Base-by-base conservation (phyloP, 768 basidiomycete species). In the Psilocybe sp. region DNA sequence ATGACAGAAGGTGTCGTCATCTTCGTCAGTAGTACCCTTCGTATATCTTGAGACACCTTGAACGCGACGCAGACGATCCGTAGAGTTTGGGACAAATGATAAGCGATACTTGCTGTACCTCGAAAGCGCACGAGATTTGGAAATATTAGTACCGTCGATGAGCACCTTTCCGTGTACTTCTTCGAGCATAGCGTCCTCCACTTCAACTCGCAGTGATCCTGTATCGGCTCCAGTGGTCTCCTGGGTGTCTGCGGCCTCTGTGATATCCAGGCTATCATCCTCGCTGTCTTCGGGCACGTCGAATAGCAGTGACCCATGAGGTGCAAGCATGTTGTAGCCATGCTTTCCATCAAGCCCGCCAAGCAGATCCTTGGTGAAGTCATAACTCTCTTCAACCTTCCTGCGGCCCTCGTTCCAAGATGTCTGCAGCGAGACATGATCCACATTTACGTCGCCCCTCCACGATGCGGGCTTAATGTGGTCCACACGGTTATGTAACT, bases 391-490 rank as follows among this genome's bases (percentile, higher is more conserved):
- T 40, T 60, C 60, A 13, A 55, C 53, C 1, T 46, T 3, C 9
- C 49, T 40, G 2, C 59, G 60, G 5, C 68, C 68, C 6, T 35
- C 14, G 15, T 49, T 59, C 69, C 69, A 69, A 28, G 54, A 59
- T n/a, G 64, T 69, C 14, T 60, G 49, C 11, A 67, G 52, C 37
- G 51, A 55, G 31, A 66, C 57, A 38, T 53, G 32, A 12, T 13
- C 16, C 2, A 71, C 60, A 5, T 41, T 20, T 4, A 62, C 50
- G 45, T 69, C 56, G 1, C 67, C 68, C 7, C 40, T 38, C 65
- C 66, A 69, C 3, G 60, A 62, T 11, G 56, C 46, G 4, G 69
- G 69, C 10, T 59, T 59, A n/a, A 69, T 52, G 36, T 71, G 69
- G 54, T 71, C 69, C 5, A 53, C 56, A 0, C 47, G 43, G 5